Base-by-base conservation (phyloP, 164 flowering plant species). In the Vitis rotundifolia region DNA sequence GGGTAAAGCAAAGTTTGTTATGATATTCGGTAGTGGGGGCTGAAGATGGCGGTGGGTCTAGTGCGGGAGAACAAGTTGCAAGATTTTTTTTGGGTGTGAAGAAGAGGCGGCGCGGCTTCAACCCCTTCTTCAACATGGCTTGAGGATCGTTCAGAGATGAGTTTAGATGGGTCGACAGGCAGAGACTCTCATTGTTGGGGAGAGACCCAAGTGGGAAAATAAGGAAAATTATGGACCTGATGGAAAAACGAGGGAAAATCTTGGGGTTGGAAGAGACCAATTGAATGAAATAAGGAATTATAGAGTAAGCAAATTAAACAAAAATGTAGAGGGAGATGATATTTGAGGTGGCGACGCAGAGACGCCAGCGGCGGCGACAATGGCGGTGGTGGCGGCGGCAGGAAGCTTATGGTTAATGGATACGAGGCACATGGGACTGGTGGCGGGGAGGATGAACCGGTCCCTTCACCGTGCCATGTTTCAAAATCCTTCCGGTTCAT, bases 1-100 rank as follows among this genome's bases (percentile, higher is more conserved):
- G 65, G 22, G 80, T 78, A 28, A 83, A 47, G 71, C 83, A 81
- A 15, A 71, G 68, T 65, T 59, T 22, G 18, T 59, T 73, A 63
- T 81, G 85, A 61, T 86, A 77, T 28, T 6, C 28, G 31, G 71
- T 0, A 13, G 77, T 4, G 18, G 71, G 51, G 37, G 29, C n/a
- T 11, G 79, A 59, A 22, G 61, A 19, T 5, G 29, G 12, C n/a
- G 74, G 50, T 8, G 78, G 70, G 29, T 83, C 81, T 22, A 64
- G 15, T 31, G 80, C 80, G 37, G 78, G 60, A 69, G 81, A 65
- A 64, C 62, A 72, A 22, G 83, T 73, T 1, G 73, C 8, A 28
- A 68, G 59, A 53, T 52, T 62, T 52, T 53, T 64, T 5, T 52
- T 50, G 55, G 61, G 49, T 63, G 22, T 56, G 56, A 59, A 29